Evolutionary conservation across 768 basidiomycete genomes (phyloP), one percentile per base, ranked within the genome.

Genomic region (Tricholoma furcatifolium): DNA sequence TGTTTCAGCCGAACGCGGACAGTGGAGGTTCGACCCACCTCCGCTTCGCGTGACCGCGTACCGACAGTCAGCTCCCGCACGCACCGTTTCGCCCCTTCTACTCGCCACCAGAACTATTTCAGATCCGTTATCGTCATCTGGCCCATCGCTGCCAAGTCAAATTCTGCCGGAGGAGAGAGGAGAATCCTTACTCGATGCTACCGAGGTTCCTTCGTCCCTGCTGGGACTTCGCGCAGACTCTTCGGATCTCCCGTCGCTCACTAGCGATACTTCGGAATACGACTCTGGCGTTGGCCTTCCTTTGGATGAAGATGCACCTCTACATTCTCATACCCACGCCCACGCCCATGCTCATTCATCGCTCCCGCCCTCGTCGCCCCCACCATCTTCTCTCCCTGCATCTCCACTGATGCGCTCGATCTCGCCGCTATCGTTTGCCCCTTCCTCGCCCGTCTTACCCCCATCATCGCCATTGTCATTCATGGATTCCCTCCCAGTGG

Each of bases 1-100:
- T 42, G 73, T 74, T 10, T 84, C 83, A 36, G 75, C 79, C 7
- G 83, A 84, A 59, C 81, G 83, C 47, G 82, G 82, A 7, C 74
- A 74, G 50, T 84, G 82, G 82, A 71, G 73, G 56, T 78, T 69
- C 51, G 80, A 83, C 55, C 80, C 79, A 2, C 63, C 75, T 27
- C 70, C 27, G 27, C 72, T 0, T 56, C 48, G 40, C 61, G 58
- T 49, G 44, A 58, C 38, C 57, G 62, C 36, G 53, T 61, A 62
- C 24, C 64, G 72, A 24, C 70, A 72, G 56, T 70, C 74, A 14
- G 65, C 63, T 9, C 71, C 71, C 10, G 66, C 63, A 1, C 63
- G 64, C 23, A 72, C 71, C 15, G 63, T 69, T 30, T 58, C 68
- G 0, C 60, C 69, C n/a, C 61, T 65, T 0, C 60, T 68, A 3